Evolutionary conservation across 129 eudicot species (phyloP).

Genomic region (Logfia minima): DNA sequence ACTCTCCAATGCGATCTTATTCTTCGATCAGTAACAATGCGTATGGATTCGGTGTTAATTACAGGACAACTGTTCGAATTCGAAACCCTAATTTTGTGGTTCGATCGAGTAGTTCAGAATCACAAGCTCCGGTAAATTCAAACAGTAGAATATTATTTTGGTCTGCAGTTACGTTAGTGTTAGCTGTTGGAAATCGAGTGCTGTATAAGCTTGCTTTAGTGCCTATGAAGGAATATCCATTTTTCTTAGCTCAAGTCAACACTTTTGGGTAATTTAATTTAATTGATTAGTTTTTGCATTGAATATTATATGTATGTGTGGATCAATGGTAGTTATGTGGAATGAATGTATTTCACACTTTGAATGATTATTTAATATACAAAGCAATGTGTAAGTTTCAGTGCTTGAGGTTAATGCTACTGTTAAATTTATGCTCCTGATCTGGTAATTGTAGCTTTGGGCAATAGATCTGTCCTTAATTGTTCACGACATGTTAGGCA

Average conservation of each 20-base stretch:
- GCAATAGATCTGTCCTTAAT: too few relatives aligned
- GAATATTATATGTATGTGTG: not conserved
- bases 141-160: constrained; percentile 39
- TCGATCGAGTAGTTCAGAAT: constrained; percentile 20
- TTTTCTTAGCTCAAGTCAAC: constrained; percentile 82
- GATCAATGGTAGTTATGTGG: not conserved
- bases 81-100: constrained; percentile 9
- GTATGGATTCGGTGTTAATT: constrained; percentile 15
- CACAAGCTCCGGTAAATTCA: constrained; percentile 3
- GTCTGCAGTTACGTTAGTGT: constrained; percentile 55
- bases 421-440: too few relatives aligned
- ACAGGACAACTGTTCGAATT: constrained; percentile 20
- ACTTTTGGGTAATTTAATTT: constrained; percentile 67
- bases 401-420: too few relatives aligned
- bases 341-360: not conserved
- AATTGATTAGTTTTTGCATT: not conserved
- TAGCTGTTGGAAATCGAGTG: constrained; percentile 79
- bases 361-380: not conserved
- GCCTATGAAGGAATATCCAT: constrained; percentile 89
- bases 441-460: too few relatives aligned
- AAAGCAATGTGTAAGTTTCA: not conserved
- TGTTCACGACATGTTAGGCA: too few relatives aligned
- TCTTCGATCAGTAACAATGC: constrained; percentile 9
- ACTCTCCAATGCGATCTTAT: not conserved
- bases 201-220: constrained; percentile 89